Percentiles rank a stretch among this genome's conserved stretches.
These are phyloP conservation scores for Calonectria pseudoreteaudii DNA, from an alignment of 2,329 filamentous ascomycete genomes.

Conservation along the genomic window DNA sequence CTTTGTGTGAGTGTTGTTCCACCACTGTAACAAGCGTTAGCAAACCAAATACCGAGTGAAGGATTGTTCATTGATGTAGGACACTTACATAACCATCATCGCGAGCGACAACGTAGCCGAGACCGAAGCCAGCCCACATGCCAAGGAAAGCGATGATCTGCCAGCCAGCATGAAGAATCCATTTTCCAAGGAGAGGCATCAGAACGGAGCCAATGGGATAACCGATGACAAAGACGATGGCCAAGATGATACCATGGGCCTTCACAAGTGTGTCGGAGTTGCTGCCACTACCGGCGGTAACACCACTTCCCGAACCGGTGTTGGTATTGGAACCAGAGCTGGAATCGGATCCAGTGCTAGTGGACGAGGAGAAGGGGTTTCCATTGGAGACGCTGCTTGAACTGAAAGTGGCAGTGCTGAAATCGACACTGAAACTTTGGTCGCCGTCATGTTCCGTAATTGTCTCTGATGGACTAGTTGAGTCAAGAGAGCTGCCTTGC, in stretches of 20 bases:
- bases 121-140: constrained; percentile 71
- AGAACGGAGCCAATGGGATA: constrained; percentile 71
- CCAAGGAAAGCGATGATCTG: constrained; percentile 66
- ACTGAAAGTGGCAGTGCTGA: constrained; percentile 58
- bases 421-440: constrained; percentile 59
- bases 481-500: constrained; percentile 58
- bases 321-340: constrained; percentile 8
- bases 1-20: constrained; percentile 63
- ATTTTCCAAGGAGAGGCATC: constrained; percentile 70
- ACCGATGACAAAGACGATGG: constrained; percentile 66
- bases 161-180: constrained; percentile 67
- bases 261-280: constrained; percentile 47
- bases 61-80: constrained; percentile 15
- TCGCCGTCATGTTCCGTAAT: constrained; percentile 62
- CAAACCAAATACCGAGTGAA: neutral
- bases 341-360: constrained; percentile 18
- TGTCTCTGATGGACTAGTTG: constrained; percentile 50
- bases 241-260: constrained; percentile 71
- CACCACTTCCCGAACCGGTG: constrained; percentile 23
- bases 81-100: constrained; percentile 57
- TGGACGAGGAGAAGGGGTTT: constrained; percentile 61
- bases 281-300: constrained; percentile 25
- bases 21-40: constrained; percentile 57
- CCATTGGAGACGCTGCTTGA: constrained; percentile 49
- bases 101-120: constrained; percentile 64